Conservation (phyloP, 2,329 filamentous ascomycete genomes). For the Talaromyces amestolkiae region DNA sequence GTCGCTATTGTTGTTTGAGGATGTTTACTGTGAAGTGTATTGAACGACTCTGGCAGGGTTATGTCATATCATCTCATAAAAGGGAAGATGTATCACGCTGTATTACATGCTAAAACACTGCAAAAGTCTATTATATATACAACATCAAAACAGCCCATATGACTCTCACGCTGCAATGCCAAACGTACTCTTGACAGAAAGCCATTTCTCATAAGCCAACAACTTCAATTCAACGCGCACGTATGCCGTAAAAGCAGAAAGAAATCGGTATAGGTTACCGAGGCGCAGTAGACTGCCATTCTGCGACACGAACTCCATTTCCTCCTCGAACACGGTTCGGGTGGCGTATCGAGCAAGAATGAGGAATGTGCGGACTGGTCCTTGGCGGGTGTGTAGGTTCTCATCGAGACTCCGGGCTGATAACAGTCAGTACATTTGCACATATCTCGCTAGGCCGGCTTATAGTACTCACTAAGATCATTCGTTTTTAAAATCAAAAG, state of each 20-base stretch:
- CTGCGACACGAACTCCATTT: constrained; percentile 51
- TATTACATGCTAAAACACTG: constrained; percentile 8
- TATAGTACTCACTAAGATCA: constrained; percentile 65
- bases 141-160: background rate
- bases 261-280: constrained; percentile 50
- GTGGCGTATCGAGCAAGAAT: constrained; percentile 65
- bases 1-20: background rate
- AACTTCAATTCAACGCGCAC: constrained; percentile 58
- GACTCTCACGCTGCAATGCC: constrained; percentile 14
- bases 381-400: constrained; percentile 59
- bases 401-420: constrained; percentile 82
- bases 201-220: constrained; percentile 57
- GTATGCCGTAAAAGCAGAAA: constrained; percentile 54
- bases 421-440: background rate
- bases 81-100: background rate
- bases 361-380: constrained; percentile 61
- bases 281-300: constrained; percentile 53
- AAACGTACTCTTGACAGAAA: constrained; percentile 51
- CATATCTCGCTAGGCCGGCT: background rate
- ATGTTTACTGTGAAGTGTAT: background rate
- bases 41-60: background rate
- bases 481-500: constrained; percentile 96
- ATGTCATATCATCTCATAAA: background rate
- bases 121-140: constrained; percentile 10
- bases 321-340: constrained; percentile 61